phyloP scores from a whole-genome alignment of 768 basidiomycete genomes.

The Cyclocybe aegerita region DNA sequence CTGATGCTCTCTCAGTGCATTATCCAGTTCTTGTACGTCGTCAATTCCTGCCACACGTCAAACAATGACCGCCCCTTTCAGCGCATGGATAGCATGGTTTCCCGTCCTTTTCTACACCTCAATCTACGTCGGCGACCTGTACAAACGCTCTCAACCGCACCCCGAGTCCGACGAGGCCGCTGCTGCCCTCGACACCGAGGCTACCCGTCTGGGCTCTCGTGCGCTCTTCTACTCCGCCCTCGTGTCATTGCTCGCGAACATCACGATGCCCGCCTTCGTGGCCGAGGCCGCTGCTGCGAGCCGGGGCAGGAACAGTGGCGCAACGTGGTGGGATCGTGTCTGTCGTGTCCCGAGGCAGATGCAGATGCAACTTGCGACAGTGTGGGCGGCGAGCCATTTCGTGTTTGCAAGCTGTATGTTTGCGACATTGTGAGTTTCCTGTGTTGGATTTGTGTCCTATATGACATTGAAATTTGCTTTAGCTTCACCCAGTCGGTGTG shows the following conservation, averaged over 20 bases:
- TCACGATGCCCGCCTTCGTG: conserved; percentile 71
- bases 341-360: conserved; percentile 37
- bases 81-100: conserved; percentile 90
- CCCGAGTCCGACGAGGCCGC: conserved; percentile 22
- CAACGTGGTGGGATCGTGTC: conserved; percentile 20
- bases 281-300: conserved; percentile 23
- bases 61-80: conserved; percentile 22
- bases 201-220: conserved; percentile 80
- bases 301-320: neutral
- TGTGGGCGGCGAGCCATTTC: conserved; percentile 81
- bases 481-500: conserved; percentile 72
- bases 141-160: conserved; percentile 50
- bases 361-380: conserved; percentile 59
- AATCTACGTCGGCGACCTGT: conserved; percentile 84
- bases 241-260: conserved; percentile 63
- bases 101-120: conserved; percentile 88
- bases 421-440: conserved; percentile 70
- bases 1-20: conserved; percentile 49
- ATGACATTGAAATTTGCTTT: conserved; percentile 4
- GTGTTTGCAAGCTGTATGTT: conserved; percentile 79
- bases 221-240: conserved; percentile 80
- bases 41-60: neutral
- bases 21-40: conserved; percentile 75
- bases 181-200: conserved; percentile 55
- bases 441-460: neutral